Conservation (phyloP, 257 asterid species). For the Fraxinus americana region DNA sequence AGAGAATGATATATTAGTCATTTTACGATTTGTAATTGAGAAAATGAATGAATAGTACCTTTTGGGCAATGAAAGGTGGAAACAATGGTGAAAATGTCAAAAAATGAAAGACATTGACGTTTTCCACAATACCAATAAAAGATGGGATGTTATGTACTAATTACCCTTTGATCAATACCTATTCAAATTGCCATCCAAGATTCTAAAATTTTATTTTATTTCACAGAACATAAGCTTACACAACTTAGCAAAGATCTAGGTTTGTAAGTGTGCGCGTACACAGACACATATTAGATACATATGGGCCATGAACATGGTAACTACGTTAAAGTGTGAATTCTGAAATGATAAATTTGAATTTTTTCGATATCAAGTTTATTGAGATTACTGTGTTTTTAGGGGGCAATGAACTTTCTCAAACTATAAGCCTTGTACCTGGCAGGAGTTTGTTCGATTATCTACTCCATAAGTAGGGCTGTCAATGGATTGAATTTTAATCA, state of each 20-base stretch:
- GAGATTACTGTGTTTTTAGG: slow-evolving; percentile 44
- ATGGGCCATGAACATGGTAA: neutral
- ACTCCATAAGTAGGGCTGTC: slow-evolving; percentile 29
- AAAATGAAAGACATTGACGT: no score
- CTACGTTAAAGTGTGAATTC: neutral
- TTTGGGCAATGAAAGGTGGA: no score
- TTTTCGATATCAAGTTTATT: slow-evolving; percentile 56
- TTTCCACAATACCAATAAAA: no score
- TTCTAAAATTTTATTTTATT: slow-evolving; percentile 4
- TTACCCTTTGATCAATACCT: no score
- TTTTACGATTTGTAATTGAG: no score
- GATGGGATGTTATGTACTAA: no score
- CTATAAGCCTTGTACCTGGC: slow-evolving; percentile 45
- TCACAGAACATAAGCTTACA: slow-evolving; percentile 16
- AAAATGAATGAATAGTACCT: no score
- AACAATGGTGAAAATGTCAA: no score
- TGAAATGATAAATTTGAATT: slow-evolving; percentile 53
- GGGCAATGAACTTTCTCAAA: slow-evolving; percentile 47
- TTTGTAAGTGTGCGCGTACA: neutral
- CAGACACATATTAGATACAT: neutral
- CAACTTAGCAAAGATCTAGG: neutral
- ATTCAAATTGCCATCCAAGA: neutral
- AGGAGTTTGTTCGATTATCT: slow-evolving; percentile 35
- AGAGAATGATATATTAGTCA: no score
- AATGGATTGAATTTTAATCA: no score